phyloP scores from a whole-genome alignment of 2,329 filamentous ascomycete genomes.

The Hypoxylon sp. region DNA sequence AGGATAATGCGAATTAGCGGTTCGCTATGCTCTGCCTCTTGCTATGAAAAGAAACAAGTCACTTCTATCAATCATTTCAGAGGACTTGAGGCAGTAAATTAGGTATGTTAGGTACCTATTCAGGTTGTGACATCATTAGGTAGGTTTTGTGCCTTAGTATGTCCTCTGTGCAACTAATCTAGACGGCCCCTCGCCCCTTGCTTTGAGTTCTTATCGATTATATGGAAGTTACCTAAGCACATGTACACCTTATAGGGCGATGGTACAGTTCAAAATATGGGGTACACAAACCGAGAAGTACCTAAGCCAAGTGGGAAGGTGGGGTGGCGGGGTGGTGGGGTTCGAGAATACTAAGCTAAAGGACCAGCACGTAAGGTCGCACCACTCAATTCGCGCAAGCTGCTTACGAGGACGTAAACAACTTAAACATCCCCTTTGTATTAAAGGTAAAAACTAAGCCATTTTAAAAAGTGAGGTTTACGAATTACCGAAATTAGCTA shows the following conservation, averaged over 20 bases:
- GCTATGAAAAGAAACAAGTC: not conserved
- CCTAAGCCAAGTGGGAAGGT: conserved; percentile 1
- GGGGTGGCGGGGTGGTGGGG: not conserved
- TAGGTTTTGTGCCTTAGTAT: not conserved
- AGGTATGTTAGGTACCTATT: not conserved
- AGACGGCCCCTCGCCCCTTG: not conserved
- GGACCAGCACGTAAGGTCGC: conserved; percentile 33
- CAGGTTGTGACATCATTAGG: conserved; percentile 29
- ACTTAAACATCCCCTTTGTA: no score
- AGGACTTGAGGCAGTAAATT: not conserved
- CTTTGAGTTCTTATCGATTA: not conserved
- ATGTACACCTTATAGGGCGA: not conserved
- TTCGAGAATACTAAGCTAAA: not conserved
- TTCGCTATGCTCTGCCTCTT: not conserved
- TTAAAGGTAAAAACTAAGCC: no score
- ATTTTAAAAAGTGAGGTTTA: no score
- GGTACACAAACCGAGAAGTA: not conserved
- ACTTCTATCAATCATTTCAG: not conserved
- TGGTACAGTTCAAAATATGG: conserved; percentile 8
- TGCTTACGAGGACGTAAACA: no score
- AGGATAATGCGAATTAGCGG: not conserved
- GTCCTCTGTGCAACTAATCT: no score
- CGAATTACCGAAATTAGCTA: no score
- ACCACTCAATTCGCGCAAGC: conserved; percentile 28
- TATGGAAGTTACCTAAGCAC: not conserved